A percentile compares a stretch with the other conserved stretches of the same genome.
Evolutionary conservation across 768 basidiomycete genomes (phyloP).

Genomic region (Mycena amicta): DNA sequence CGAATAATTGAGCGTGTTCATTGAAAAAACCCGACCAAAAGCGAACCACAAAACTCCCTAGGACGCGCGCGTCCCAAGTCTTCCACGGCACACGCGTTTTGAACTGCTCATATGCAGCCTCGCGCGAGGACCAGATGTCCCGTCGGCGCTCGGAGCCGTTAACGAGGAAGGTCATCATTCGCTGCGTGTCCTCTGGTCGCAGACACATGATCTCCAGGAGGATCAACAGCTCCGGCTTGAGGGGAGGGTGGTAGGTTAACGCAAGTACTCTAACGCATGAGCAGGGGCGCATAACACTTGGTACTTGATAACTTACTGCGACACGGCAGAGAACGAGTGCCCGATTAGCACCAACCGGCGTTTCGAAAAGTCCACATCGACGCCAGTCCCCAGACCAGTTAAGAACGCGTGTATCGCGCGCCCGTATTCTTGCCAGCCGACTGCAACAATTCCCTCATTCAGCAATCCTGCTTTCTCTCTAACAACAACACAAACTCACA

Average conservation of each 20-base stretch:
- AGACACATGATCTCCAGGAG: constrained; percentile 51
- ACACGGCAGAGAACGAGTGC: constrained; percentile 57
- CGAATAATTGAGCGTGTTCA: too few relatives aligned
- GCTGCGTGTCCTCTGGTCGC: constrained; percentile 14
- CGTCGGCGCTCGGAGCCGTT: constrained; percentile 41
- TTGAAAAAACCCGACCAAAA: too few relatives aligned
- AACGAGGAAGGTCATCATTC: constrained; percentile 27
- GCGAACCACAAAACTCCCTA: constrained; percentile 43
- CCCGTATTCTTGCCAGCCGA: constrained; percentile 57
- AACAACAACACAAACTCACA: constrained; percentile 37
- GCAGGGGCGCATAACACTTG: background rate
- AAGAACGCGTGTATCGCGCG: constrained; percentile 51
- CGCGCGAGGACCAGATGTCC: constrained; percentile 54
- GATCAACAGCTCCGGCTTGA: constrained; percentile 43
- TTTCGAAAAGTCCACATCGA: constrained; percentile 51
- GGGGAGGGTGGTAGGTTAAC: constrained; percentile 40
- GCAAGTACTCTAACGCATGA: constrained; percentile 48
- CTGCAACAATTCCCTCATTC: constrained; percentile 29
- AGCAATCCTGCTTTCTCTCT: background rate
- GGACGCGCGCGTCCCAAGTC: constrained; percentile 52
- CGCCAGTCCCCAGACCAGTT: constrained; percentile 47
- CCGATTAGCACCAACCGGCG: constrained; percentile 53
- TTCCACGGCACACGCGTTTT: constrained; percentile 43
- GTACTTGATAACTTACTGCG: constrained; percentile 46
- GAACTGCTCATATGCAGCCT: constrained; percentile 46